Evolutionary conservation across 441 rosid genomes (phyloP).

Genomic region (Syzygium malaccense): DNA sequence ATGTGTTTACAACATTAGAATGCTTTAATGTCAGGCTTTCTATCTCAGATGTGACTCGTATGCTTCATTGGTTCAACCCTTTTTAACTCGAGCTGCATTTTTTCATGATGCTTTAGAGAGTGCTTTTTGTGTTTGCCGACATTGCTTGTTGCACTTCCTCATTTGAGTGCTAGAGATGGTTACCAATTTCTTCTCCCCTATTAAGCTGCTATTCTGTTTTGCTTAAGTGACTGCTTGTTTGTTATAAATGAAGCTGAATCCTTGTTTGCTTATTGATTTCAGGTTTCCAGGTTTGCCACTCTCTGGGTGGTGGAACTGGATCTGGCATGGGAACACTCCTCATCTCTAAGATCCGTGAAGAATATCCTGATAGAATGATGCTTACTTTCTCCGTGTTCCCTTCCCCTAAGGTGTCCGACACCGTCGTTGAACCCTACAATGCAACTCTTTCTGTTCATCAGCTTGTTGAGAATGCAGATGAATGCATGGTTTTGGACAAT

Average conservation of each 20-base stretch:
- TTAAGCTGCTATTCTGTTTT: background rate
- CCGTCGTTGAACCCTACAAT: conserved; percentile 51
- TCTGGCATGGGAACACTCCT: conserved; percentile 51
- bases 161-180: background rate
- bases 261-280: background rate
- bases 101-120: background rate
- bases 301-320: conserved; percentile 47
- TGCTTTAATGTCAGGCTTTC: background rate
- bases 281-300: conserved; percentile 53
- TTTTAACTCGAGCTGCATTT: background rate
- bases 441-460: conserved; percentile 53
- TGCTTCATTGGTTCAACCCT: background rate
- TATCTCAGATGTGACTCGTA: background rate
- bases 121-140: background rate
- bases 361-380: conserved; percentile 50
- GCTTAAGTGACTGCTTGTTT: background rate
- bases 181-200: background rate
- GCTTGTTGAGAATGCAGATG: conserved; percentile 50
- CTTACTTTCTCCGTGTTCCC: conserved; percentile 47
- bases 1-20: background rate
- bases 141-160: background rate
- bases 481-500: conserved; percentile 48
- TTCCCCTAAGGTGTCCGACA: conserved; percentile 49
- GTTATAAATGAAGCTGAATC: background rate
- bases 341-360: conserved; percentile 45